Evolutionary conservation across 257 asterid species (phyloP).

Genomic region (Apocynum venetum): DNA sequence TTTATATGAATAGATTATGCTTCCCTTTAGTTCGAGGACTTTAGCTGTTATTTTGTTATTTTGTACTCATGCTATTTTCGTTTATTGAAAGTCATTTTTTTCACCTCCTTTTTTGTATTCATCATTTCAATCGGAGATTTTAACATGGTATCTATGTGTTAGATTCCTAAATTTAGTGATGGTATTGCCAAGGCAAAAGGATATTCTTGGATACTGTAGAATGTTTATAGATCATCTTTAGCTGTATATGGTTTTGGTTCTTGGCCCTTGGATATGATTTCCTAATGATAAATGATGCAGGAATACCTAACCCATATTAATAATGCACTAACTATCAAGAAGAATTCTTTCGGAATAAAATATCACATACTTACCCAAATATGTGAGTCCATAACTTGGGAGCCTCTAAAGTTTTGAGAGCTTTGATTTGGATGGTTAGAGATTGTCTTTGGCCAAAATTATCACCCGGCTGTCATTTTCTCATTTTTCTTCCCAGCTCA

Average conservation of each 20-base stretch:
- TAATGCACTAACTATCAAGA: conserved; percentile 7
- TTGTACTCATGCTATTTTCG: too few species aligned
- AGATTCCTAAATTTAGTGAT: too few species aligned
- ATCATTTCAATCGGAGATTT: too few species aligned
- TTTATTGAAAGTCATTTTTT: too few species aligned
- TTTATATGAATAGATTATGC: too few species aligned
- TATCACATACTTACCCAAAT: conserved; percentile 3
- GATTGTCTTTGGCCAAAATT: conserved; percentile 18
- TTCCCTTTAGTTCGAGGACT: too few species aligned
- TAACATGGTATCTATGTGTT: too few species aligned
- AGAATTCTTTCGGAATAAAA: background rate
- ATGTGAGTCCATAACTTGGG: conserved; percentile 11
- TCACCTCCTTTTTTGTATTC: too few species aligned
- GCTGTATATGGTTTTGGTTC: background rate
- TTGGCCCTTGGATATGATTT: background rate
- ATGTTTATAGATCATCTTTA: too few species aligned
- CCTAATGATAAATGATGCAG: background rate
- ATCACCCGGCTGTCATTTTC: conserved; percentile 21
- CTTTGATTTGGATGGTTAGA: background rate
- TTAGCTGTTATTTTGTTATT: too few species aligned
- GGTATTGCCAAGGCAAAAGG: too few species aligned
- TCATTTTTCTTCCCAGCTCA: conserved; percentile 15
- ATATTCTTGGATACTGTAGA: too few species aligned
- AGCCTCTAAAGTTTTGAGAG: background rate
- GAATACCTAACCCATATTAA: conserved; percentile 12